phyloP scores from a whole-genome alignment of 805 yeast species.

The Metschnikowia cerradonensis region DNA sequence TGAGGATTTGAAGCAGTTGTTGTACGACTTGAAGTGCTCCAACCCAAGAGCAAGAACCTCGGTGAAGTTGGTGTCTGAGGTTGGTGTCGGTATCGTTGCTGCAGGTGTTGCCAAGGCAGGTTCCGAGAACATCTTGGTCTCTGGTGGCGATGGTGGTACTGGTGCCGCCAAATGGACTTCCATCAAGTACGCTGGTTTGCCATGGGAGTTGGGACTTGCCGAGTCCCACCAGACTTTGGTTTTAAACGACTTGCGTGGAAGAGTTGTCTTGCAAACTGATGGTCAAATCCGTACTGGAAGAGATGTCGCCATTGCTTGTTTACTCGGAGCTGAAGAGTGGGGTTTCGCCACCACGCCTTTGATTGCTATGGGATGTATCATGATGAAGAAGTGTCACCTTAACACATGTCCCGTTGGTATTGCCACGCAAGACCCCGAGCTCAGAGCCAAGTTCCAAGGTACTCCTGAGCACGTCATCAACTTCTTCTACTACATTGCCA shows the following conservation, averaged over 20 bases:
- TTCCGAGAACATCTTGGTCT: slow-evolving; percentile 91
- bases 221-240: slow-evolving; percentile 98
- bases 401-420: slow-evolving; percentile 97
- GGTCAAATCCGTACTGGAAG: slow-evolving; percentile 97
- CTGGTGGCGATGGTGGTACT: slow-evolving; percentile 99
- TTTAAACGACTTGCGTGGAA: slow-evolving; percentile 90
- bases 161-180: slow-evolving; percentile 99
- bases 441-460: slow-evolving; percentile 88
- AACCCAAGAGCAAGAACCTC: slow-evolving; percentile 97
- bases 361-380: slow-evolving; percentile 95
- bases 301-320: slow-evolving; percentile 93
- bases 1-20: slow-evolving; percentile 94
- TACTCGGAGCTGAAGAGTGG: slow-evolving; percentile 97
- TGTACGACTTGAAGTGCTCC: slow-evolving; percentile 93
- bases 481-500: slow-evolving; percentile 91
- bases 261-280: slow-evolving; percentile 95
- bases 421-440: slow-evolving; percentile 96
- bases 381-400: slow-evolving; percentile 90
- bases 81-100: slow-evolving; percentile 98
- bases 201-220: slow-evolving; percentile 98
- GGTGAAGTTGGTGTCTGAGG: slow-evolving; percentile 94
- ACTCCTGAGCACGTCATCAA: slow-evolving; percentile 98
- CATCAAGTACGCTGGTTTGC: slow-evolving; percentile 94
- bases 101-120: slow-evolving; percentile 99
- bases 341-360: slow-evolving; percentile 97